phyloP scores from a whole-genome alignment of 768 basidiomycete genomes.

The Pluteus cervinus region DNA sequence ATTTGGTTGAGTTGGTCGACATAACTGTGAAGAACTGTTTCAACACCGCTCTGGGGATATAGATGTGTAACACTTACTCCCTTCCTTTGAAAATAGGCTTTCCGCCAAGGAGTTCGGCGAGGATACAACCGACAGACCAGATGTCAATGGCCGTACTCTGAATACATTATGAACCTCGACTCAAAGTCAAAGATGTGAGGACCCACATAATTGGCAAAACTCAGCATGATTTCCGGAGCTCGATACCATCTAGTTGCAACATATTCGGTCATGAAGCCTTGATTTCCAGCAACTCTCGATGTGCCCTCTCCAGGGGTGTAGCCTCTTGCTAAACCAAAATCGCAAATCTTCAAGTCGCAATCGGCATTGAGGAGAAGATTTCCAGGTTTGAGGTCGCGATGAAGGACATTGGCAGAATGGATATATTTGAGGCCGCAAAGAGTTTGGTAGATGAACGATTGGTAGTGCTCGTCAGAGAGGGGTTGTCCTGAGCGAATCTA shows the following conservation, averaged over 20 bases:
- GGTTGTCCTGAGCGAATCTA: constrained; percentile 85
- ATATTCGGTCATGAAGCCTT: constrained; percentile 99
- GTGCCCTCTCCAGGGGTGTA: constrained; percentile 82
- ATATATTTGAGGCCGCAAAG: constrained; percentile 98
- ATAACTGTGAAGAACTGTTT: constrained; percentile 48
- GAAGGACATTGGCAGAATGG: constrained; percentile 95
- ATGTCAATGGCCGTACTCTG: constrained; percentile 90
- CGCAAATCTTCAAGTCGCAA: constrained; percentile 97
- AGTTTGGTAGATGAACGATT: constrained; percentile 97
- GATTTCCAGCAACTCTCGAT: constrained; percentile 68
- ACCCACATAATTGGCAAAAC: constrained; percentile 89
- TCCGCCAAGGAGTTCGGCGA: constrained; percentile 88
- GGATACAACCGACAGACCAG: constrained; percentile 94
- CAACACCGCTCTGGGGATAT: constrained; percentile 1
- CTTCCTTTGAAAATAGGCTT: constrained; percentile 97
- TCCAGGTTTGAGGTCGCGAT: constrained; percentile 93
- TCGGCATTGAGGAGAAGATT: constrained; percentile 97
- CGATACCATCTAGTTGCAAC: constrained; percentile 99
- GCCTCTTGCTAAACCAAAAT: constrained; percentile 94
- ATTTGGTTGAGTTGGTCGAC: constrained; percentile 99
- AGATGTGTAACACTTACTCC: constrained; percentile 55
- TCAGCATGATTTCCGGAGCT: constrained; percentile 98
- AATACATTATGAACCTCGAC: constrained; percentile 8
- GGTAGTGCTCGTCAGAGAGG: constrained; percentile 86
- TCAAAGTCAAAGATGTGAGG: constrained; percentile 1